Base-by-base conservation (phyloP, 2,329 filamentous ascomycete species). In the Fusarium sp. region DNA sequence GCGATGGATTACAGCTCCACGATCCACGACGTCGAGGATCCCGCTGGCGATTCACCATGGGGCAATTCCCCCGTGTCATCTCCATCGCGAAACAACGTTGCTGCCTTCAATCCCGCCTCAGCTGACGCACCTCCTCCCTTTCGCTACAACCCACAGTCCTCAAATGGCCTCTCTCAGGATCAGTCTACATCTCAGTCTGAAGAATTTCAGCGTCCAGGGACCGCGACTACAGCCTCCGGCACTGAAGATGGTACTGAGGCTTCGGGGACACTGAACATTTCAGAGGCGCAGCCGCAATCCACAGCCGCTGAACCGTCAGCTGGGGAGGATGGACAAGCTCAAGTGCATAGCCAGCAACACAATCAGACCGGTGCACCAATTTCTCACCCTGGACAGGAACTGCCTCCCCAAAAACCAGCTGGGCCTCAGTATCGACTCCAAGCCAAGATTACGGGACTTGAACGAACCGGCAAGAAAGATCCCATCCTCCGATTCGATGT, bases 401-500 rank as follows among this genome's bases (percentile, higher is more conserved):
- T 84, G 65, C 85, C 84, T 60, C 89, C 88, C 6, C 94, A 89
- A 5, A 80, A 82, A 71, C 83, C 85, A 14, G 83, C 88, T 45
- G 87, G 89, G 59, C 91, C 93, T 32, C 89, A 92, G 68, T 95
- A 93, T 82, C 95, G 93, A 81, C 88, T 99, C 40, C 94, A 97
- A 80, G 94, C 93, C 48, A 99, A 98, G 85, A 94, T 99, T 70
- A 98, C 95, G 2, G 94, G 93, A 4, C 85, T 99, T 50, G 96
- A 99, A 83, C 88, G 96, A 65, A 96, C 93, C 7, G 95, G 95
- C 67, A 94, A 97, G 81, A 99, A 98, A 82, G 96, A 99, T 77
- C 94, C 95, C 2, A 94, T 98, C 73, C 83, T 99, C 67, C 90
- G 94, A 75, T 99, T 99, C 79, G 96, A 99, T 83, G 94, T 98